Conservation (phyloP, 192 early-diverging fungal species). For the Linnemannia elongata region DNA sequence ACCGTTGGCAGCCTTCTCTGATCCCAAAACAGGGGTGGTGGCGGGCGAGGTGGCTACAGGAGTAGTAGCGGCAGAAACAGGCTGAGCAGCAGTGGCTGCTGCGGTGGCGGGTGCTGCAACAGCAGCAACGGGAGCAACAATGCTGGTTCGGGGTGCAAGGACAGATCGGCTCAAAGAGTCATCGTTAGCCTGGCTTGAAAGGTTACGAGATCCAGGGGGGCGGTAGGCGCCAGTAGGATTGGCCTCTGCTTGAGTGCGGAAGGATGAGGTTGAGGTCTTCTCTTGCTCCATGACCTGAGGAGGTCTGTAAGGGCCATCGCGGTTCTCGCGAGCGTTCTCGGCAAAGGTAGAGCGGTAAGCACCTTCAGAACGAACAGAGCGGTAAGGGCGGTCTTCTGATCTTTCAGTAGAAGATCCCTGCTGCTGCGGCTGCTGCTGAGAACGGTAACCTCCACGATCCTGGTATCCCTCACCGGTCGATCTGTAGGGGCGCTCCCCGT, state of each 20-base stretch:
- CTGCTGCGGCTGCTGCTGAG: constrained; percentile 30
- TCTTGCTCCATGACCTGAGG: constrained; percentile 50
- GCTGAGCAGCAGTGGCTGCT: not conserved
- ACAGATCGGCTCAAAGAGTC: constrained; percentile 42
- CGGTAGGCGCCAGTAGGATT: constrained; percentile 44
- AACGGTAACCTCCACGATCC: constrained; percentile 25
- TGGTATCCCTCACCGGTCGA: constrained; percentile 32
- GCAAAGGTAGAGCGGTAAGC: constrained; percentile 44
- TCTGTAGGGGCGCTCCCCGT: constrained; percentile 41
- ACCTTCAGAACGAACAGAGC: constrained; percentile 50
- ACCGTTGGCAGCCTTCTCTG: constrained; percentile 33
- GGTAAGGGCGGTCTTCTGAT: constrained; percentile 59
- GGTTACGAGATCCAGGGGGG: constrained; percentile 36
- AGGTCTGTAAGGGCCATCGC: constrained; percentile 52
- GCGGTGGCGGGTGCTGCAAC: not conserved
- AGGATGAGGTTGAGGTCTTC: not conserved
- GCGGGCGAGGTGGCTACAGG: constrained; percentile 25
- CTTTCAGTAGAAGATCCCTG: constrained; percentile 44
- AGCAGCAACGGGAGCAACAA: not conserved
- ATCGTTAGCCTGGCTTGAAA: constrained; percentile 30
- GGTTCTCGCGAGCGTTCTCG: constrained; percentile 45
- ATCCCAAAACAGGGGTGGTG: constrained; percentile 37
- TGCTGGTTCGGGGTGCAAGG: constrained; percentile 37
- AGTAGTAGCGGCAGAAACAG: not conserved
- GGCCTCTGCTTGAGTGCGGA: constrained; percentile 19